Base-by-base conservation (phyloP, 2,329 filamentous ascomycete genomes). In the Fusarium neocosmosporiellum region DNA sequence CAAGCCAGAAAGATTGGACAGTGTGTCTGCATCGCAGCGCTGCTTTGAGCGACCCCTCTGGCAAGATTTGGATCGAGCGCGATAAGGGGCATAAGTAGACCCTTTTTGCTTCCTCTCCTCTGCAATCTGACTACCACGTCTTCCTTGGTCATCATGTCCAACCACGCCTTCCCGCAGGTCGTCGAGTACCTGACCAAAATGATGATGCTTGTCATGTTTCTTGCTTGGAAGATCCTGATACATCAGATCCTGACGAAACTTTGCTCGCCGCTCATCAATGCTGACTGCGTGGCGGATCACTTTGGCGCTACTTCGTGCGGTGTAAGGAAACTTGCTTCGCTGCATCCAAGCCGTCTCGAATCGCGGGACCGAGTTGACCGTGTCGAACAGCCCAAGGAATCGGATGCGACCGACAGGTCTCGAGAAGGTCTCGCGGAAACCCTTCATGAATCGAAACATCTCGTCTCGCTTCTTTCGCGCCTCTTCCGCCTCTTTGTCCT, bases 291-390 rank as follows among this genome's bases (percentile, higher is more conserved):
- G 92, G 0, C 92, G 87, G 60, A 93, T 91, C 0, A 92, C 87
- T 75, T 85, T 87, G 4, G 88, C 88, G 10, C 85, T 88, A 24
- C 86, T 89, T 1, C 87, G 81, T 1, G 88, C 88, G 0, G 88
- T 90, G 77, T 92, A 93, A 0, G 93, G 93, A 46, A 94, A 94
- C 78, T 92, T 94, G 77, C 88, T 93, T 39, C 93, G 88, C 77
- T 94, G 89, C 92, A 96, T 95, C 89, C 91, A 93, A 0, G 88
- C 87, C 3, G 86, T 89, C 80, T 96, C 94, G 67, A 96, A 96
- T 4, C 88, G 87, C 1, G 93, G 93, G 0, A 95, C 93, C 16
- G 91, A 93, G 76, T 95, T 95, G 70, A 96, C 93, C 0, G 93
- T 95, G 75, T 96, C 93, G 71, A 96, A 96, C 0, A 96, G 86